Evolutionary conservation across 2,329 filamentous ascomycete genomes (phyloP).

Genomic region (Penicillium sp.): DNA sequence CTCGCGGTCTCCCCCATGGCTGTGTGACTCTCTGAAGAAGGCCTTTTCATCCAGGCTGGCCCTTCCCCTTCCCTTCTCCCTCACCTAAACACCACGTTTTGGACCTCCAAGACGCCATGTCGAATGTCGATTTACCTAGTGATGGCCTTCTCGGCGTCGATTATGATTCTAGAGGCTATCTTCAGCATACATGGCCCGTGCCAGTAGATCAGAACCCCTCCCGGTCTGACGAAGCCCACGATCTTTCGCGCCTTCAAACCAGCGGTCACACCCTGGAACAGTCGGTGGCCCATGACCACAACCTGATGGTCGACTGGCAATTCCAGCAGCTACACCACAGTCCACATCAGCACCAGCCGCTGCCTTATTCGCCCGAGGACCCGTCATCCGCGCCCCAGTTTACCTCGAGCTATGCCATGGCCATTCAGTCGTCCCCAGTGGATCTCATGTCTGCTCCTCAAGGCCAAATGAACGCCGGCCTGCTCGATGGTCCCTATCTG

Average conservation of each 20-base stretch:
- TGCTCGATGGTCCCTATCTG: constrained; percentile 64
- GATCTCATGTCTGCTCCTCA: constrained; percentile 54
- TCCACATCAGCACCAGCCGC: constrained; percentile 35
- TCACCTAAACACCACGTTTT: constrained; percentile 25
- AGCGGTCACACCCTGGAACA: constrained; percentile 45
- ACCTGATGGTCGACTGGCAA: constrained; percentile 47
- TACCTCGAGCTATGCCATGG: constrained; percentile 56
- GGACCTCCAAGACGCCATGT: constrained; percentile 38
- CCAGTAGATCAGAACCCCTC: constrained; percentile 41
- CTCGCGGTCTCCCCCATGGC: constrained; percentile 23
- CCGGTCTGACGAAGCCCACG: constrained; percentile 38
- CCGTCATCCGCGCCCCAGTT: constrained; percentile 54
- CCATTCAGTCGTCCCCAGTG: constrained; percentile 50
- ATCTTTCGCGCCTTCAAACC: constrained; percentile 45
- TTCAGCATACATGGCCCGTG: constrained; percentile 45
- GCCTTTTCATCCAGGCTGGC: constrained; percentile 32
- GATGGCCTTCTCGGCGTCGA: constrained; percentile 49
- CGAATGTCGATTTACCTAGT: constrained; percentile 44
- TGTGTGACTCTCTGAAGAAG: constrained; percentile 27
- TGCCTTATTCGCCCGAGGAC: constrained; percentile 50
- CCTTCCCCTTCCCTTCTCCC: constrained; percentile 28
- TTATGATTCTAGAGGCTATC: constrained; percentile 48
- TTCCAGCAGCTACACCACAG: constrained; percentile 41
- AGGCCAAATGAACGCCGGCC: constrained; percentile 58
- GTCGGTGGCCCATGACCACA: constrained; percentile 44